Conservation (phyloP, 306 rosid genomes). For the Sphenostylis stenocarpa region DNA sequence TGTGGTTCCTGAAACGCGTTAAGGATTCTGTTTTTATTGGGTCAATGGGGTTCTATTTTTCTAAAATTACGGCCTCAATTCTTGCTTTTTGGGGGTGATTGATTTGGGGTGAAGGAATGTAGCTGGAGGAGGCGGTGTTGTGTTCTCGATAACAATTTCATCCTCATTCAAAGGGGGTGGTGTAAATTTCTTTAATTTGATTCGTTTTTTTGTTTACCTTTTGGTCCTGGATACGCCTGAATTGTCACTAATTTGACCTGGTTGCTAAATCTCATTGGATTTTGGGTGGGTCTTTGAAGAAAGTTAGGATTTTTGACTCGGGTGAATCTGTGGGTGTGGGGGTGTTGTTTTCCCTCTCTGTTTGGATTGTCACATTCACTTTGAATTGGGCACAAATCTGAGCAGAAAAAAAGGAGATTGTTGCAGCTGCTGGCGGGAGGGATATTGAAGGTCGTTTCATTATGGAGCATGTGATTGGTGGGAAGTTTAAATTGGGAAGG, state of each 20-base stretch:
- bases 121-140: slow-evolving; percentile 29
- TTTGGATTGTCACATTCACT: slow-evolving; percentile 44
- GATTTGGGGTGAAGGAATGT: slow-evolving; percentile 39
- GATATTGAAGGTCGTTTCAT: slow-evolving; percentile 46
- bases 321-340: slow-evolving; percentile 38
- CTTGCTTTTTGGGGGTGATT: slow-evolving; percentile 19
- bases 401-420: slow-evolving; percentile 19
- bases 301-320: slow-evolving; percentile 32
- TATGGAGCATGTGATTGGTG: slow-evolving; percentile 95
- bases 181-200: slow-evolving; percentile 19
- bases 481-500: slow-evolving; percentile 92
- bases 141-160: slow-evolving; percentile 31
- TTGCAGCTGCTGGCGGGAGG: slow-evolving; percentile 34
- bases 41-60: slow-evolving; percentile 33
- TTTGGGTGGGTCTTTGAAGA: slow-evolving; percentile 36
- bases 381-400: slow-evolving; percentile 49
- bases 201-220: slow-evolving; percentile 11
- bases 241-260: neutral
- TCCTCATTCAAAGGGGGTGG: slow-evolving; percentile 48
- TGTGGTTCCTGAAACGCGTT: slow-evolving; percentile 2
- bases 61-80: slow-evolving; percentile 30
- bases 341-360: slow-evolving; percentile 18
- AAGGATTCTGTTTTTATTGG: slow-evolving; percentile 18
- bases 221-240: neutral
- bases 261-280: slow-evolving; percentile 35